A percentile compares a stretch with the other conserved stretches of the same genome.
phyloP scores from a whole-genome alignment of 1,139 yeast species.

The Saccharomycopsis phalli region DNA sequence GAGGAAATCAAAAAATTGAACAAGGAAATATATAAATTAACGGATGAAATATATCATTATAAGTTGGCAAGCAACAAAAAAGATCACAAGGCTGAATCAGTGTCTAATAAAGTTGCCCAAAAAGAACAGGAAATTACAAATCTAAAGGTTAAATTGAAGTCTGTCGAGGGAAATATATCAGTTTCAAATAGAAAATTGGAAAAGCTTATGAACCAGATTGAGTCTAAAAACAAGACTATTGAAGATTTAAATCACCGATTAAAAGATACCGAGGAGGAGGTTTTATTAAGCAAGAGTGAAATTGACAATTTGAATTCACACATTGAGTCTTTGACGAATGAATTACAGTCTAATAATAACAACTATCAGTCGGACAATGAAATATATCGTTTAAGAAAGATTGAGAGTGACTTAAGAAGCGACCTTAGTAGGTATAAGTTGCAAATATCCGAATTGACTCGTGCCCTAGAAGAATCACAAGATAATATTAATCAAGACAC shows the following conservation, averaged over 20 bases:
- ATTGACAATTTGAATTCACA: constrained; percentile 8
- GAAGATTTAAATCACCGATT: constrained; percentile 8
- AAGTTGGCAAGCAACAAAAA: constrained; percentile 4
- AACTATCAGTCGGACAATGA: constrained; percentile 22
- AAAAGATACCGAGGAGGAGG: constrained; percentile 4
- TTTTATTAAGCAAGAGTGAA: constrained; percentile 9
- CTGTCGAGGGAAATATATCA: constrained; percentile 22
- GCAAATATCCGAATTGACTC: constrained; percentile 23
- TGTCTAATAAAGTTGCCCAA: constrained; percentile 21
- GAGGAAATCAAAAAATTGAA: constrained; percentile 22
- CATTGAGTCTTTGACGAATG: constrained; percentile 12
- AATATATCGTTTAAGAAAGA: constrained; percentile 21
- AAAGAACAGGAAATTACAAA: constrained; percentile 21
- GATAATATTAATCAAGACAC: constrained; percentile 6
- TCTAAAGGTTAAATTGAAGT: constrained; percentile 21
- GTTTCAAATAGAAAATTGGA: constrained; percentile 21
- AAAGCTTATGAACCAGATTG: constrained; percentile 21
- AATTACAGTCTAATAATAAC: constrained; percentile 6
- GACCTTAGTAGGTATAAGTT: constrained; percentile 21
- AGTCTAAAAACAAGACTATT: constrained; percentile 18
- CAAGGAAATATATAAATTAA: constrained; percentile 22
- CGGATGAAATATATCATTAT: constrained; percentile 19
- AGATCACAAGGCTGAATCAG: constrained; percentile 18
- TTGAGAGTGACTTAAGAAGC: constrained; percentile 17
- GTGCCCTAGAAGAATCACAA: constrained; percentile 21